Conservation (phyloP, 2,329 filamentous ascomycete genomes). For the Phialophora expanda region DNA sequence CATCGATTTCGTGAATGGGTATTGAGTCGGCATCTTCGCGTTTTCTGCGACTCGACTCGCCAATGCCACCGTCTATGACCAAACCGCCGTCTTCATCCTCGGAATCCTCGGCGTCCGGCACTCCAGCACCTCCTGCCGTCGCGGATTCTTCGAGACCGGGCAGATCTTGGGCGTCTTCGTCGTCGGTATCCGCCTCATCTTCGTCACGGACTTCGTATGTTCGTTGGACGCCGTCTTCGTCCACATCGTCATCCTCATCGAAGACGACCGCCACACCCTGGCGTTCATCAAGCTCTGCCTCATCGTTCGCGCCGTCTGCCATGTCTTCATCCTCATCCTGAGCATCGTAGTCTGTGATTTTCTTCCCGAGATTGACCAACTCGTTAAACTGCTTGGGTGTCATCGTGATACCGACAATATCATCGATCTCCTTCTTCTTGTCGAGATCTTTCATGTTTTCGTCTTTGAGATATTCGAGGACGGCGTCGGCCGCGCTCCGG, state of each 20-base stretch:
- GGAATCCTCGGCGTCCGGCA: slow-evolving; percentile 50
- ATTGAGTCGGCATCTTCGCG: slow-evolving; percentile 62
- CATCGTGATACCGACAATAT: slow-evolving; percentile 82
- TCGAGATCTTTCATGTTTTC: slow-evolving; percentile 96
- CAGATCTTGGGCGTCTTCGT: slow-evolving; percentile 71
- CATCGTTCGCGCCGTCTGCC: slow-evolving; percentile 70
- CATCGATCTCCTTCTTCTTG: slow-evolving; percentile 97
- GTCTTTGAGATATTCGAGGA: slow-evolving; percentile 90
- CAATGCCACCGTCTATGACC: slow-evolving; percentile 74
- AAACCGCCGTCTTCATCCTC: slow-evolving; percentile 66
- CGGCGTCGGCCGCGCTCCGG: slow-evolving; percentile 89
- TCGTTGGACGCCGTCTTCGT: slow-evolving; percentile 77
- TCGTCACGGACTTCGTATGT: slow-evolving; percentile 85
- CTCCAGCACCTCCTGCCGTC: slow-evolving; percentile 53
- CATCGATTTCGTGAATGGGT: slow-evolving; percentile 87
- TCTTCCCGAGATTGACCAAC: slow-evolving; percentile 93
- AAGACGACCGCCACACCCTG: slow-evolving; percentile 98
- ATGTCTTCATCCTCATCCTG: slow-evolving; percentile 94
- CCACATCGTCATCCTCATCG: slow-evolving; percentile 85
- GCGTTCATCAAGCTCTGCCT: slow-evolving; percentile 84
- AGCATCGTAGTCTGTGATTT: slow-evolving; percentile 97
- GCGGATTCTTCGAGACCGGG: slow-evolving; percentile 58
- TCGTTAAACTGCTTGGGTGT: slow-evolving; percentile 94
- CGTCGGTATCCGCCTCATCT: slow-evolving; percentile 73
- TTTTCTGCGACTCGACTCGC: slow-evolving; percentile 54